These are phyloP conservation scores for Spiraea crenata DNA, from an alignment of 331 rosid species.

Conservation along the genomic window DNA sequence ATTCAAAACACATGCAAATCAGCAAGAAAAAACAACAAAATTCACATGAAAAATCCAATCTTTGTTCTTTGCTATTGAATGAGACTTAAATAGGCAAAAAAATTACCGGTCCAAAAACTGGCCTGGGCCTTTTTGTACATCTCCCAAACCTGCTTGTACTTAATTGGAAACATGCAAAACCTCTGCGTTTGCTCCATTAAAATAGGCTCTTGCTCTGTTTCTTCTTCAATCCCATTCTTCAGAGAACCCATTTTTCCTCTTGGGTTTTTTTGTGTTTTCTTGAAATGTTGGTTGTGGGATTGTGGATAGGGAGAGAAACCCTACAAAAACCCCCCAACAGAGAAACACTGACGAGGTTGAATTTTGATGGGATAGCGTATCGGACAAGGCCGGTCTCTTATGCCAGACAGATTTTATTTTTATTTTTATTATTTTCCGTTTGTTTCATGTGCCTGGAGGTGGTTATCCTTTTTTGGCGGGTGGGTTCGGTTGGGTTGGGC, in stretches of 20 bases:
- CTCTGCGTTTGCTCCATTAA: constrained; percentile 68
- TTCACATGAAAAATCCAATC: neutral
- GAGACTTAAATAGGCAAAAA: neutral
- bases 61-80: neutral
- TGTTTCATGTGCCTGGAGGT: neutral
- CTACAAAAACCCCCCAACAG: constrained; percentile 25
- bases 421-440: neutral
- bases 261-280: too few species aligned
- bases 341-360: neutral
- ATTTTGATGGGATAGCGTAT: constrained; percentile 8
- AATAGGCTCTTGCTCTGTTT: constrained; percentile 59
- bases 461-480: too few species aligned
- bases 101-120: constrained; percentile 94
- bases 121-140: constrained; percentile 94
- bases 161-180: constrained; percentile 83
- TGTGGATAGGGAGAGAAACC: constrained; percentile 17
- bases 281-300: neutral
- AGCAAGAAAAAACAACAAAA: neutral
- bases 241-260: constrained; percentile 55
- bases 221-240: constrained; percentile 26
- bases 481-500: neutral
- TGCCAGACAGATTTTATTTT: neutral
- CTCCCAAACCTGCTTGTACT: constrained; percentile 78
- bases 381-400: constrained; percentile 10
- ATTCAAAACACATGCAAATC: neutral